Evolutionary conservation across 2,329 filamentous ascomycete genomes (phyloP).

Genomic region (Helminthosporium solani): DNA sequence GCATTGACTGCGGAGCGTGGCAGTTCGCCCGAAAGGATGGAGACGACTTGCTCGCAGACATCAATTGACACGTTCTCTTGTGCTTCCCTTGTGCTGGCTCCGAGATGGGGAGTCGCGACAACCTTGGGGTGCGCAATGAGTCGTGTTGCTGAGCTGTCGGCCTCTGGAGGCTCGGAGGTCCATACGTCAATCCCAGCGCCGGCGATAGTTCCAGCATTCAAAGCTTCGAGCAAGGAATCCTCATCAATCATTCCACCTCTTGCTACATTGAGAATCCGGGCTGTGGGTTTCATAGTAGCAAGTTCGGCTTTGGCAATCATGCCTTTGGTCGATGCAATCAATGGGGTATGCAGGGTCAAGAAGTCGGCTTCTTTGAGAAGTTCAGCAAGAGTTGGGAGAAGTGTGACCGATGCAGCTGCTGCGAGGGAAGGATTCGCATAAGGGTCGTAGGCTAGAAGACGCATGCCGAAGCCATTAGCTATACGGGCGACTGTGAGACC

Average conservation of each 20-base stretch:
- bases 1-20: conserved; percentile 79
- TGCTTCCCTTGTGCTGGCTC: conserved; percentile 77
- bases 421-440: conserved; percentile 76
- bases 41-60: conserved; percentile 76
- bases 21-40: conserved; percentile 70
- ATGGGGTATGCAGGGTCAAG: conserved; percentile 76
- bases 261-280: conserved; percentile 76
- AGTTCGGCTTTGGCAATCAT: conserved; percentile 70
- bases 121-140: conserved; percentile 70
- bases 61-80: conserved; percentile 83
- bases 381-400: conserved; percentile 59
- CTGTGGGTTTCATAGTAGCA: conserved; percentile 69
- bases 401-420: conserved; percentile 63
- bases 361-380: conserved; percentile 71
- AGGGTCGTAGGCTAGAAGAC: conserved; percentile 71
- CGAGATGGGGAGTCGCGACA: conserved; percentile 76
- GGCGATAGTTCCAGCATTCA: conserved; percentile 70
- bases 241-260: conserved; percentile 81
- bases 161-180: conserved; percentile 68
- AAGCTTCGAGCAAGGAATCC: conserved; percentile 65
- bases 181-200: conserved; percentile 81
- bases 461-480: conserved; percentile 75
- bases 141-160: conserved; percentile 59
- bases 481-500: conserved; percentile 79
- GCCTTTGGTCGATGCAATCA: conserved; percentile 74